Evolutionary conservation across 495 filamentous ascomycete species (phyloP), one percentile per base, ranked within the genome.

Genomic region (Niebla homalea): DNA sequence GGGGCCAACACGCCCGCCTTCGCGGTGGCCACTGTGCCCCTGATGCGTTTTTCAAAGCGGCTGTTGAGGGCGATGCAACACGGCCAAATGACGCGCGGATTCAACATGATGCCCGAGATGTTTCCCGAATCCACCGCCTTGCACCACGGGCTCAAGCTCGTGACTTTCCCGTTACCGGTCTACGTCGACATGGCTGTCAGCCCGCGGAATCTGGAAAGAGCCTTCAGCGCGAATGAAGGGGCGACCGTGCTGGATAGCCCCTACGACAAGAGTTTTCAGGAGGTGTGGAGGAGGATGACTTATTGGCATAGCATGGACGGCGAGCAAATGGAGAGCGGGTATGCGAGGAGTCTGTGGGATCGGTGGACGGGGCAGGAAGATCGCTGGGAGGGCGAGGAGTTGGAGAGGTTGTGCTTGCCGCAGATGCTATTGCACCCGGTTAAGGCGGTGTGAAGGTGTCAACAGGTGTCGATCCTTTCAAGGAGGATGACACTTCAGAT

Each of bases 81-180:
- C 51, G 68, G 67, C n/a, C 79, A 84, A 62, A 76, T 76, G 50
- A 50, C 71, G 19, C 67, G 63, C 2, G 83, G 84, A 14, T 71
- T 79, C 19, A 72, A 78, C 43, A 72, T 86, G 44, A 75, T 73
- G 6, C 80, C 80, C 1, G 83, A 88, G 57, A 85, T 87, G 81
- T 77, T 72, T 36, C 75, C 83, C 1, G 71, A 74, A 20, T 83
- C 81, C 0, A 73, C 73, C n/a, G 70, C 81, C 0, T 63, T 87
- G 6, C 71, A 80, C 21, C 83, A 87, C 59, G 84, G 84, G 2
- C 68, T 87, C 43, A 88, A 89, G 60, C 72, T 78, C 2, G 78
- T 83, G 5, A 79, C 73, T 46, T 76, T 73, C 12, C 81, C 81
- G 5, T 79, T 86, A 57, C 83, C 84, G 1, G 78, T 87, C 42